A percentile compares a stretch with the other conserved stretches of the same genome.
phyloP scores from a whole-genome alignment of 495 filamentous ascomycete species.

The Podospora australis region DNA sequence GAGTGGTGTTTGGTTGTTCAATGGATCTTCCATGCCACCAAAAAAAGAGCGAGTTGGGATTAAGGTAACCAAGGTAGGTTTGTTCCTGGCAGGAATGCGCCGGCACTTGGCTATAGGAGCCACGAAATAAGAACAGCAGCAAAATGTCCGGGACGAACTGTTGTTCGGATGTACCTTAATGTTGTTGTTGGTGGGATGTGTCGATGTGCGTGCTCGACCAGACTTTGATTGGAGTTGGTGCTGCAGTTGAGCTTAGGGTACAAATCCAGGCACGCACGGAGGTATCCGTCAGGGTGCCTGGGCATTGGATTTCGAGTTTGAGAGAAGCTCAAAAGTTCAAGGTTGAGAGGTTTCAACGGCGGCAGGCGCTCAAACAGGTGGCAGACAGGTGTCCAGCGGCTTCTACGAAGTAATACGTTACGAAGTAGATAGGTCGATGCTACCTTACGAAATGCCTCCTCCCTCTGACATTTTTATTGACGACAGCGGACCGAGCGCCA shows the following conservation, averaged over 20 bases:
- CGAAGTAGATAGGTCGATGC: not conserved
- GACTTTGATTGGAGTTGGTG: not conserved
- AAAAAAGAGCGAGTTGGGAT: not conserved
- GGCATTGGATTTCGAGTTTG: not conserved
- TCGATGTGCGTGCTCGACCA: constrained; percentile 13
- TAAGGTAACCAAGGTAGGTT: too few species aligned
- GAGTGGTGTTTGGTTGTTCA: too few species aligned
- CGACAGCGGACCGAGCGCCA: constrained; percentile 1
- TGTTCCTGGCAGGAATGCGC: constrained; percentile 14
- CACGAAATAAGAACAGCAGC: constrained; percentile 14
- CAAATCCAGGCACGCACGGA: not conserved
- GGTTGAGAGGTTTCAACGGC: not conserved
- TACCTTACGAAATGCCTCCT: not conserved
- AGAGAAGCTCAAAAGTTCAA: not conserved
- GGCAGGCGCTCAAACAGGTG: constrained; percentile 9
- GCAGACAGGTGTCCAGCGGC: constrained; percentile 3
- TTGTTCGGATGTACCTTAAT: constrained; percentile 16
- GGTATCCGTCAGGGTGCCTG: constrained; percentile 4
- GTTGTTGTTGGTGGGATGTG: constrained; percentile 14
- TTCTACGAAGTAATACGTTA: not conserved
- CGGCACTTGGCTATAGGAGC: constrained; percentile 29
- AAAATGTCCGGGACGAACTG: constrained; percentile 24
- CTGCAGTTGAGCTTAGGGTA: too few species aligned
- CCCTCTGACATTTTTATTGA: not conserved
- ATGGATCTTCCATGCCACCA: not conserved